Evolutionary conservation across 169 alveolate genomes (phyloP).

Genomic region (Cryptosporidium felis): DNA sequence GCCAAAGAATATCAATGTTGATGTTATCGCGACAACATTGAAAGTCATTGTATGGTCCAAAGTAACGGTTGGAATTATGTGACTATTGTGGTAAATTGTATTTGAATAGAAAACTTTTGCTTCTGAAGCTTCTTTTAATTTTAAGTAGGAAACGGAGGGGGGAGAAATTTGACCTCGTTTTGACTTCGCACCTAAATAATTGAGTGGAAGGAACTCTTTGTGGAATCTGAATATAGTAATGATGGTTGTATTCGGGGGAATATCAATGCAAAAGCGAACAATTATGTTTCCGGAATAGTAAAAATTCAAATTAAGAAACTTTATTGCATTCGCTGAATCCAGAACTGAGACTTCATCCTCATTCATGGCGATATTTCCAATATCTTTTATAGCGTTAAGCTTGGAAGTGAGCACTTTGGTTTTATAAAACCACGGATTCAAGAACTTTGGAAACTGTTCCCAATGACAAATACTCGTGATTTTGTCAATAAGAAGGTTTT

Average conservation of each 20-base stretch:
- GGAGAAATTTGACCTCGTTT: constrained; percentile 53
- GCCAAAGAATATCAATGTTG: constrained; percentile 48
- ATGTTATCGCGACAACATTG: constrained; percentile 45
- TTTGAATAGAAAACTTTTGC: no score
- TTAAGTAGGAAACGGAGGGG: constrained; percentile 23
- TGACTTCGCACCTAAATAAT: constrained; percentile 9
- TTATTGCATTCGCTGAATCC: neutral
- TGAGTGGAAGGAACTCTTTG: constrained; percentile 17
- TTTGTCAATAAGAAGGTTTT: neutral
- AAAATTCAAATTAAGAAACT: neutral
- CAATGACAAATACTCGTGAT: constrained; percentile 29
- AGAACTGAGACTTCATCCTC: neutral
- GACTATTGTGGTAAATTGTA: constrained; percentile 8
- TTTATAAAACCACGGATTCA: constrained; percentile 34
- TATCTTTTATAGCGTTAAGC: neutral
- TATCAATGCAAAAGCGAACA: neutral
- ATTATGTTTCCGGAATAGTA: neutral
- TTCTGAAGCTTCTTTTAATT: neutral
- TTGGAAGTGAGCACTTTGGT: neutral
- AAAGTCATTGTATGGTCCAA: constrained; percentile 47
- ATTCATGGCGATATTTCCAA: neutral
- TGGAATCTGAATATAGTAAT: constrained; percentile 4
- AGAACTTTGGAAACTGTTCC: constrained; percentile 52
- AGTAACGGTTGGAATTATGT: neutral
- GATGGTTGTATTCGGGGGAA: constrained; percentile 18